Evolutionary conservation across 2,329 filamentous ascomycete genomes (phyloP), one percentile per base, ranked within the genome.

Genomic region (Clathrospora elynae): DNA sequence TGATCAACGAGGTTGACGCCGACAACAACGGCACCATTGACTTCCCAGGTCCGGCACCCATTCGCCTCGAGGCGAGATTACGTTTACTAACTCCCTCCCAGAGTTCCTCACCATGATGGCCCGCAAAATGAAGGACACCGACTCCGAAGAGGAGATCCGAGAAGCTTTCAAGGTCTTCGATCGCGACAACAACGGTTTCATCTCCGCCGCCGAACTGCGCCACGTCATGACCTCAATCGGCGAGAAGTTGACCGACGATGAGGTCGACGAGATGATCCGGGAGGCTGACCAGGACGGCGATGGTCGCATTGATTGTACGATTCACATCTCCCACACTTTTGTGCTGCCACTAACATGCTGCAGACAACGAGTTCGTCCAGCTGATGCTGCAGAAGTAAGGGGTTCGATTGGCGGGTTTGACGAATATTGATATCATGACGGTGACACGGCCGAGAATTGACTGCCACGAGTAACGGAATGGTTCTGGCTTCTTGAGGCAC

Each of bases 81-180:
- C n/a, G n/a, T n/a, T n/a, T n/a, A 11, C 24, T 36, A 35, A 35
- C 17, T 23, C 14, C 12, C 2, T 2, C 2, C 6, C 58, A 82
- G 82, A 85, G 64, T 85, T 85, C 72, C 76, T 84, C 47, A 79
- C 78, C 54, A 83, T 85, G 78, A 85, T 85, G 82, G 80, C 81
- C 38, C 77, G 77, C 62, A 80, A 80, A 61, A 81, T 81, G 71
- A 80, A 79, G 70, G 78, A 81, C 59, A 78, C 78, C 44, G 80
- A 84, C 67, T 78, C 79, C 37, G 82, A 84, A 66, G 76, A 82
- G 66, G 82, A 85, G 70, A 83, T 85, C 64, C 76, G 79, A 57
- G 80, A 81, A 64, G 82, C 82, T 37, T 85, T 85, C 76, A 78
- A 79, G 68, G 81, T 84, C 61, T 85, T 85, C 66, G 82, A 85